A percentile compares a stretch with the other conserved stretches of the same genome.
Conservation (phyloP, 108 stramenopile species). For the Discostella pseudostelligera region DNA sequence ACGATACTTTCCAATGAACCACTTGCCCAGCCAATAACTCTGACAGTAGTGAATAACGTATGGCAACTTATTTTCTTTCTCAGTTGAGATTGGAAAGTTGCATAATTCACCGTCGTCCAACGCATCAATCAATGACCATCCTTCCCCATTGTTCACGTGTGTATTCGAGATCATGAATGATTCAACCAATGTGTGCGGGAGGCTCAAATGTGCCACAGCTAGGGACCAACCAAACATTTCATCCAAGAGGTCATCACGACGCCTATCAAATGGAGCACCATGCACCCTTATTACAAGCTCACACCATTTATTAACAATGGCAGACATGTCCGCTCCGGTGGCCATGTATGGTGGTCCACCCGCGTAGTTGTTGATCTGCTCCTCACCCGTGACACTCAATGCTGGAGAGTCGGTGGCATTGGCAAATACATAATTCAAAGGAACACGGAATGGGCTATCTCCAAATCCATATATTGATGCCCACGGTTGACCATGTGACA, state of each 20-base stretch:
- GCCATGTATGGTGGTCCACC: constrained; percentile 83
- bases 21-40: constrained; percentile 53
- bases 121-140: constrained; percentile 59
- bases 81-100: constrained; percentile 36
- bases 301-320: constrained; percentile 62
- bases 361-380: constrained; percentile 51
- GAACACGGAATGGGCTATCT: constrained; percentile 63
- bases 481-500: constrained; percentile 89
- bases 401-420: constrained; percentile 52
- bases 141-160: constrained; percentile 49
- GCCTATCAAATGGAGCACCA: constrained; percentile 16
- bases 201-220: constrained; percentile 73
- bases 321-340: constrained; percentile 70
- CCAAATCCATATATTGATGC: constrained; percentile 90
- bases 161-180: constrained; percentile 77
- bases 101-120: constrained; percentile 51
- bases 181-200: constrained; percentile 61
- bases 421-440: constrained; percentile 50
- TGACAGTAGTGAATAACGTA: constrained; percentile 64
- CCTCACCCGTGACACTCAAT: constrained; percentile 26
- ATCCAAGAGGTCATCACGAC: constrained; percentile 67
- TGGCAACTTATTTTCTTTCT: constrained; percentile 39
- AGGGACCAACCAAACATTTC: constrained; percentile 93
- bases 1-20: constrained; percentile 76
- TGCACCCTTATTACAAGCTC: constrained; percentile 70